phyloP scores from a whole-genome alignment of 495 filamentous ascomycete species.

The Tuber indicum region DNA sequence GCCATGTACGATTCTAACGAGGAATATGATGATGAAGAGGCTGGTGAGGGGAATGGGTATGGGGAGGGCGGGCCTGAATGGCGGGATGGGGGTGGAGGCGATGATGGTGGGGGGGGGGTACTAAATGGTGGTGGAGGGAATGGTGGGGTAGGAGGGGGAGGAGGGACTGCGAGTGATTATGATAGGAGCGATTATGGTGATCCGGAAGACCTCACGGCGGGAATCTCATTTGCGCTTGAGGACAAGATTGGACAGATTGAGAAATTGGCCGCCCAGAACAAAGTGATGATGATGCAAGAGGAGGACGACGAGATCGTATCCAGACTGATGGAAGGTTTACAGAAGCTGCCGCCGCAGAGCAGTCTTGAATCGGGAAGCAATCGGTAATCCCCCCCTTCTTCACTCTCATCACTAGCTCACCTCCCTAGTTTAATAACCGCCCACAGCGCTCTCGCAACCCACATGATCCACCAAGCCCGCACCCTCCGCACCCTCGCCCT shows the following conservation, averaged over 20 bases:
- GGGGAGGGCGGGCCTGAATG: conserved; percentile 13
- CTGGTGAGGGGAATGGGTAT: conserved; percentile 42
- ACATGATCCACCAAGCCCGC: conserved; percentile 77
- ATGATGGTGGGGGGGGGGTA: neutral
- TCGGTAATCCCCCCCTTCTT: conserved; percentile 28
- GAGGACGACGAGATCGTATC: conserved; percentile 29
- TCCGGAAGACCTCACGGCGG: conserved; percentile 21
- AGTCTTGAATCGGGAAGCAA: conserved; percentile 29
- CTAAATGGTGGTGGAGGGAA: neutral
- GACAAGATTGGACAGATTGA: conserved; percentile 42
- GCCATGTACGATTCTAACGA: conserved; percentile 54
- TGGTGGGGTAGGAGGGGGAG: conserved; percentile 7
- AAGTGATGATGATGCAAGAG: conserved; percentile 23
- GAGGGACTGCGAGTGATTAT: conserved; percentile 49
- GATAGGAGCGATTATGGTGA: conserved; percentile 59
- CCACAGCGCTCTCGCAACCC: conserved; percentile 74
- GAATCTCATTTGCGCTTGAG: conserved; percentile 31
- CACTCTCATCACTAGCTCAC: conserved; percentile 30
- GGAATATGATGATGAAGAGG: conserved; percentile 56
- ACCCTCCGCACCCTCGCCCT: conserved; percentile 72
- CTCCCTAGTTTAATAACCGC: conserved; percentile 69
- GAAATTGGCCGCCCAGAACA: conserved; percentile 27
- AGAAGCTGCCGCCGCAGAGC: conserved; percentile 74
- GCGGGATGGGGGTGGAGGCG: neutral
- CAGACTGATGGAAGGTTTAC: conserved; percentile 60